phyloP scores from a whole-genome alignment of 192 early-diverging fungal genomes.

The Backusella westeae region DNA sequence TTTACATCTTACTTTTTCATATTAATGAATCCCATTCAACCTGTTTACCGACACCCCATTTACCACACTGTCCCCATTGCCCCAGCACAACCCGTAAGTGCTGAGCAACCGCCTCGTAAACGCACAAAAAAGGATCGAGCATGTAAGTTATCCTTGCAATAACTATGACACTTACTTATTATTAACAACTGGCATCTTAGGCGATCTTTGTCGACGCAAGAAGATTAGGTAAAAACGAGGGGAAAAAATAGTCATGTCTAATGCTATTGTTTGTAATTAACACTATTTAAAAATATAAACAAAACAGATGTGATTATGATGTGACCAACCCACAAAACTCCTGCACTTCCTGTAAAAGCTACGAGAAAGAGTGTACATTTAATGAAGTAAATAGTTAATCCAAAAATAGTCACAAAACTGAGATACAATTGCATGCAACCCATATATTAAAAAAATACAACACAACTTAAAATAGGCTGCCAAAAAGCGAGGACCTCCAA shows the following conservation, averaged over 20 bases:
- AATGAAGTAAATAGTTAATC: slow-evolving; percentile 17
- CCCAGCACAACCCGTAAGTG: background rate
- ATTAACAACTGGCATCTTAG: background rate
- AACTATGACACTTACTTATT: background rate
- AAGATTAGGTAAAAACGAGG: slow-evolving; percentile 29
- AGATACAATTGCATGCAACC: background rate
- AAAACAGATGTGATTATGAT: slow-evolving; percentile 32
- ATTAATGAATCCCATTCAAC: background rate
- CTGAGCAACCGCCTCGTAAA: background rate
- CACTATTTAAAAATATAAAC: background rate
- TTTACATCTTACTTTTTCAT: background rate
- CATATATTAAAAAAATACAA: background rate
- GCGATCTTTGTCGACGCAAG: slow-evolving; percentile 34
- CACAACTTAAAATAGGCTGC: slow-evolving; percentile 14
- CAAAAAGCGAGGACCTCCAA: slow-evolving; percentile 33
- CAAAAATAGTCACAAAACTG: too few species aligned
- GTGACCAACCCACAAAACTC: background rate
- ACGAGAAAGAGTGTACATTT: slow-evolving; percentile 26
- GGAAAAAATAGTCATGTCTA: background rate
- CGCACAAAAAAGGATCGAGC: slow-evolving; percentile 12
- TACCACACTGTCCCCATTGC: background rate
- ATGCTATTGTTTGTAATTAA: background rate
- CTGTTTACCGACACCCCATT: background rate
- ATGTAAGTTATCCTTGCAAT: background rate
- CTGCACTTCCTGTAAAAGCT: slow-evolving; percentile 25